Evolutionary conservation across 2,329 filamentous ascomycete species (phyloP).

Genomic region (Shiraia bambusicola): DNA sequence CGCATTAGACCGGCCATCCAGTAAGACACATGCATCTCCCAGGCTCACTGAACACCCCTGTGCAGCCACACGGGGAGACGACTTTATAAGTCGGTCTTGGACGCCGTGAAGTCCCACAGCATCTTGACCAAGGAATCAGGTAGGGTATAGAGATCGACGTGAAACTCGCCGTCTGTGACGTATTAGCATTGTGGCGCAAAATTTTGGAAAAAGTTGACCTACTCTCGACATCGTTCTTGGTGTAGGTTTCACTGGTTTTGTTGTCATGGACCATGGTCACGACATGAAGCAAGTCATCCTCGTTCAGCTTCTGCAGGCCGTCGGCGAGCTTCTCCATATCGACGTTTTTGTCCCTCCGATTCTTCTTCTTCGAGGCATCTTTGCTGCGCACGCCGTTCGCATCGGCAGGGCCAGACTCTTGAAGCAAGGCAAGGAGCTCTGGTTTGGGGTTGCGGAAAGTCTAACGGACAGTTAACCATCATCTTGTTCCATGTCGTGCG

Average conservation of each 20-base stretch:
- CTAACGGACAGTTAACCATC: conserved; percentile 39
- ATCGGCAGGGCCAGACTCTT: conserved; percentile 77
- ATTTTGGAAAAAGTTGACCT: conserved; percentile 44
- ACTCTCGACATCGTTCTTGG: conserved; percentile 96
- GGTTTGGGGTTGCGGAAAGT: conserved; percentile 92
- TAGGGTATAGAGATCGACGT: conserved; percentile 96
- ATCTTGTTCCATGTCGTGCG: not conserved
- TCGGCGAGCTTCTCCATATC: conserved; percentile 98
- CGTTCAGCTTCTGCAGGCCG: conserved; percentile 80
- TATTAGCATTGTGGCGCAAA: conserved; percentile 17
- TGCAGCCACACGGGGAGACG: not conserved
- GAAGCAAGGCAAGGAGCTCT: conserved; percentile 74
- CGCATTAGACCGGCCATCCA: too few relatives aligned
- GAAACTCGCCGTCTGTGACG: conserved; percentile 83
- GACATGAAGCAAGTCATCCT: conserved; percentile 91
- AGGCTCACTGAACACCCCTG: not conserved
- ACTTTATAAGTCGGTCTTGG: conserved; percentile 37
- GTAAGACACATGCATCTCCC: too few relatives aligned
- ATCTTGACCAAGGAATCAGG: conserved; percentile 86
- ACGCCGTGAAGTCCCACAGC: conserved; percentile 81
- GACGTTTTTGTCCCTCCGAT: conserved; percentile 65
- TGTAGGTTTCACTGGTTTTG: conserved; percentile 91
- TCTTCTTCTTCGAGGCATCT: conserved; percentile 73
- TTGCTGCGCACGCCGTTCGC: conserved; percentile 66
- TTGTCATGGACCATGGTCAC: conserved; percentile 99